These are phyloP conservation scores for Gynochthodes officinalis DNA, from an alignment of 257 asterid species.

Conservation along the genomic window DNA sequence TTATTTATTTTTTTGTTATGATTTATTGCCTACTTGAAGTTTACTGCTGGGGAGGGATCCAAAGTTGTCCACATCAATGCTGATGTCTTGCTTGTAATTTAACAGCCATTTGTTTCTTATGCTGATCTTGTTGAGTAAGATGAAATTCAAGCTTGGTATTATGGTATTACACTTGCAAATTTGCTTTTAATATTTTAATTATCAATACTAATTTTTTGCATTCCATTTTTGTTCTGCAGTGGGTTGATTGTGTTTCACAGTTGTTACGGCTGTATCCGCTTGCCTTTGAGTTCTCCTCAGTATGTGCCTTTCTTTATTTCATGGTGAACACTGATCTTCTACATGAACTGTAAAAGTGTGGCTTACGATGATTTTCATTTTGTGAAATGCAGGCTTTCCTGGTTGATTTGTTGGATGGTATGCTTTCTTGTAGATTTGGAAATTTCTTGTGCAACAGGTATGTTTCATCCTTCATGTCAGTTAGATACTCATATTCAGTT, in stretches of 20 bases:
- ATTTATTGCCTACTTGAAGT: not conserved
- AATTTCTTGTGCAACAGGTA: constrained; percentile 98
- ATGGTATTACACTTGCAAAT: not conserved
- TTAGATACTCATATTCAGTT: constrained; percentile 7
- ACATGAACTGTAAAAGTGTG: not conserved
- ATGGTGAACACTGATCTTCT: not conserved
- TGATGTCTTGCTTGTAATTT: not conserved
- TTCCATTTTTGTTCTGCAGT: constrained; percentile 42
- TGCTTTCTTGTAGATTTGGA: constrained; percentile 91
- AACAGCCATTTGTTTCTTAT: not conserved
- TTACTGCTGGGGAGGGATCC: not conserved
- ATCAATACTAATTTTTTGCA: constrained; percentile 4
- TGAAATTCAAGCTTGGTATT: not conserved
- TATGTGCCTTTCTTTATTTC: constrained; percentile 30
- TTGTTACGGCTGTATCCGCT: constrained; percentile 85
- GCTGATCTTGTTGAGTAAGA: not conserved
- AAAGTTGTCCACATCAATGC: not conserved
- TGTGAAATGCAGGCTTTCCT: constrained; percentile 66
- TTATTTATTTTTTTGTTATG: not conserved
- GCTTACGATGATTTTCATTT: constrained; percentile 17
- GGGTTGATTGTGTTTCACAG: constrained; percentile 94
- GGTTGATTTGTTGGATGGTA: constrained; percentile 78
- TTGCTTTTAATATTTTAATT: constrained; percentile 2
- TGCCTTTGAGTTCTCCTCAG: constrained; percentile 97
- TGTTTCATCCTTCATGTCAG: constrained; percentile 1